Conservation (phyloP, 306 rosid genomes). For the Arachis hypogaea region DNA sequence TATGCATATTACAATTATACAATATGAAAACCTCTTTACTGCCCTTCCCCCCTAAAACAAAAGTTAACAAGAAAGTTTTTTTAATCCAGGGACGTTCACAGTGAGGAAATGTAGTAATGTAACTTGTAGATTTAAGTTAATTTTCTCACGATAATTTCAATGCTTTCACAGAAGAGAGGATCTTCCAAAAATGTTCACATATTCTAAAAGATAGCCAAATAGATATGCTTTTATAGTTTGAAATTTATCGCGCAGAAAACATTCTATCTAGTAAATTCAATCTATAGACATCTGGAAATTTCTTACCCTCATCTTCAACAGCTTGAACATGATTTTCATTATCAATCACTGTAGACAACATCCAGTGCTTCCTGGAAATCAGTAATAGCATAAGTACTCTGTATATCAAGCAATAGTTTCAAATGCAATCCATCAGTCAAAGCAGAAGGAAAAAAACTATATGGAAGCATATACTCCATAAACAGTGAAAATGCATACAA, state of each 20-base stretch:
- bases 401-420: slow-evolving; percentile 34
- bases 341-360: slow-evolving; percentile 79
- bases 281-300: slow-evolving; percentile 21
- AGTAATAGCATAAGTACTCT: slow-evolving; percentile 36
- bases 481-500: slow-evolving; percentile 51
- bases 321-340: slow-evolving; percentile 93
- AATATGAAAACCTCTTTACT: slow-evolving; percentile 26
- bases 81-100: not conserved
- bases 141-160: not conserved
- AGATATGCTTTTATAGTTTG: slow-evolving; percentile 4
- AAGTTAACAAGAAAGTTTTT: not conserved
- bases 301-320: slow-evolving; percentile 83
- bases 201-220: not conserved
- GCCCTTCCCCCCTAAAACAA: not conserved
- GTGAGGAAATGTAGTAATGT: not conserved
- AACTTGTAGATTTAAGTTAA: slow-evolving; percentile 1
- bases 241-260: slow-evolving; percentile 14
- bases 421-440: slow-evolving; percentile 8
- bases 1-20: not conserved
- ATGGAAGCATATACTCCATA: slow-evolving; percentile 34
- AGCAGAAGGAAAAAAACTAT: slow-evolving; percentile 21
- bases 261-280: not conserved
- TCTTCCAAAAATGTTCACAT: slow-evolving; percentile 2
- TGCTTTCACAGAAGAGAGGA: not conserved
- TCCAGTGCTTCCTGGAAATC: slow-evolving; percentile 86